Evolutionary conservation across 2,329 filamentous ascomycete genomes (phyloP).

Genomic region (Pseudocercospora vitis): DNA sequence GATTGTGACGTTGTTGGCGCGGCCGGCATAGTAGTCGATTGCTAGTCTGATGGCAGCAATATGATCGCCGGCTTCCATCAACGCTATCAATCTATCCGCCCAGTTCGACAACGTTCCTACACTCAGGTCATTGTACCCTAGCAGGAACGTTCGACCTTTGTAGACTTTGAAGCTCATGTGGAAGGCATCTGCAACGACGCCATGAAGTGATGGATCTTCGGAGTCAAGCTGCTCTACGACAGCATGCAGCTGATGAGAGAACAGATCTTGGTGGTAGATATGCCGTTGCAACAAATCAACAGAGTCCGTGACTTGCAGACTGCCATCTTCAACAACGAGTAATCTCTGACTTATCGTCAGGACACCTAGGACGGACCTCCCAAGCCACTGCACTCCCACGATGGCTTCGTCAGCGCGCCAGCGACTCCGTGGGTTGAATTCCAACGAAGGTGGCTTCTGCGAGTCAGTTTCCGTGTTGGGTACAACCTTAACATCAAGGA

Average conservation of each 20-base stretch:
- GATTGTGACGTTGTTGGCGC: conserved; percentile 90
- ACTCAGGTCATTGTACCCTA: conserved; percentile 91
- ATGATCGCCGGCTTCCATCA: conserved; percentile 97
- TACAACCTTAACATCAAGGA: conserved; percentile 81
- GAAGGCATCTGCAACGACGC: conserved; percentile 93
- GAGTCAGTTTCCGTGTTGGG: conserved; percentile 60
- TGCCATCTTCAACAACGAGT: conserved; percentile 85
- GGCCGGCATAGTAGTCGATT: conserved; percentile 86
- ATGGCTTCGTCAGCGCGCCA: conserved; percentile 96
- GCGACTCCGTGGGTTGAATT: conserved; percentile 77
- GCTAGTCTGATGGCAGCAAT: conserved; percentile 87
- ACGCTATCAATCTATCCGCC: conserved; percentile 86
- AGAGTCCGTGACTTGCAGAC: conserved; percentile 87
- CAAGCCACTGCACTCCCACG: conserved; percentile 95
- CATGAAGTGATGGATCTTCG: conserved; percentile 85
- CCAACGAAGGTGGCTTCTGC: conserved; percentile 74
- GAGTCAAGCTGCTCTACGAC: conserved; percentile 88
- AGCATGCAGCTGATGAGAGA: conserved; percentile 79
- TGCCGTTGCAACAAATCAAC: conserved; percentile 90
- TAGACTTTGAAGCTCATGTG: conserved; percentile 97
- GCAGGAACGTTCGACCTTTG: conserved; percentile 86
- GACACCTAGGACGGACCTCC: conserved; percentile 84
- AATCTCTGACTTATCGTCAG: conserved; percentile 92
- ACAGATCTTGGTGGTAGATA: conserved; percentile 87
- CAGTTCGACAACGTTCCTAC: conserved; percentile 94